phyloP scores from a whole-genome alignment of 2,329 filamentous ascomycete genomes.

The Zelopaecilomyces penicillatus region DNA sequence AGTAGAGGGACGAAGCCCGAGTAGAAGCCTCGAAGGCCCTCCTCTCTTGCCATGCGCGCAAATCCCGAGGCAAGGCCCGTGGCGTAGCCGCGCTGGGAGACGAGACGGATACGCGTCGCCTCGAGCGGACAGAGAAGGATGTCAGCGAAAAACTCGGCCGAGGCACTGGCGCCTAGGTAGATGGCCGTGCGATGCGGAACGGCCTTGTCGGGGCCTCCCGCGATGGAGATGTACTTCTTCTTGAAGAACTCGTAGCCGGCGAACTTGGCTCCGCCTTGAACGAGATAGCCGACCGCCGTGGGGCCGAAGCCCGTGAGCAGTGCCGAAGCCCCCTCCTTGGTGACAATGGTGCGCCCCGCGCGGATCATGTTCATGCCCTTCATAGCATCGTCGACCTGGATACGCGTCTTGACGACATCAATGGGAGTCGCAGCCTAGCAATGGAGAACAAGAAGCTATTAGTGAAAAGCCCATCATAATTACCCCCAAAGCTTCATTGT shows the following conservation, averaged over 20 bases:
- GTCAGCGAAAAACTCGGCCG: constrained; percentile 65
- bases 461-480: background rate
- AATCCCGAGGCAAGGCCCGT: constrained; percentile 64
- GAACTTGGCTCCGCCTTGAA: constrained; percentile 86
- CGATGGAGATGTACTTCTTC: constrained; percentile 67
- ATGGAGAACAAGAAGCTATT: constrained; percentile 15
- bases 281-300: constrained; percentile 79
- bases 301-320: constrained; percentile 78
- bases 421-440: constrained; percentile 32
- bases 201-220: constrained; percentile 45
- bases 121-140: constrained; percentile 85
- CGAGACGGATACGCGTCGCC: constrained; percentile 70
- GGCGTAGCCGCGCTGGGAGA: constrained; percentile 73
- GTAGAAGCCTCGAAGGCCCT: constrained; percentile 78
- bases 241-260: constrained; percentile 94
- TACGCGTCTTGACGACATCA: constrained; percentile 79
- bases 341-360: constrained; percentile 69
- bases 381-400: constrained; percentile 78
- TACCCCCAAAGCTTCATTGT: background rate
- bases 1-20: constrained; percentile 81
- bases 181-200: constrained; percentile 43
- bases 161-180: constrained; percentile 65
- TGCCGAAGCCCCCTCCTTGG: constrained; percentile 69
- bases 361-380: constrained; percentile 79
- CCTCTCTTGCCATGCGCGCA: constrained; percentile 63